Percentiles rank a stretch among this genome's conserved stretches.
phyloP scores from a whole-genome alignment of 2,329 filamentous ascomycete genomes.

The Scorias spongiosa region DNA sequence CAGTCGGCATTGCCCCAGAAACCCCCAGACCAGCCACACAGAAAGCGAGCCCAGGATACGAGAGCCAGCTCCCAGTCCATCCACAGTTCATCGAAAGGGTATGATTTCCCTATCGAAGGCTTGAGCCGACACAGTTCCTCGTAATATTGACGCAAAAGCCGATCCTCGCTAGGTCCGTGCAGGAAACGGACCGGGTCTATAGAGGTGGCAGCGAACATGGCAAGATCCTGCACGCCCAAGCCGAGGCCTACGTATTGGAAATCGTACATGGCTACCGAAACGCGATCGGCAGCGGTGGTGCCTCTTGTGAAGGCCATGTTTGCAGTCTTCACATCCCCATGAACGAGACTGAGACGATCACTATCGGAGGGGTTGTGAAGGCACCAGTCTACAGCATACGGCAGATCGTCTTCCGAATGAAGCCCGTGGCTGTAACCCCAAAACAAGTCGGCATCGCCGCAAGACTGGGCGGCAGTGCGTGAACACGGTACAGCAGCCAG shows the following conservation, averaged over 20 bases:
- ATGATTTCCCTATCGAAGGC: neutral
- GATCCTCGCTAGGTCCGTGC: neutral
- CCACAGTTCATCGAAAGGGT: neutral
- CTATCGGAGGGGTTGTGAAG: neutral
- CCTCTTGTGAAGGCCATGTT: slow-evolving; percentile 44
- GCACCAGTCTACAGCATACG: slow-evolving; percentile 19
- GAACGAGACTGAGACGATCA: slow-evolving; percentile 35
- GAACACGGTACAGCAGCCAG: slow-evolving; percentile 19
- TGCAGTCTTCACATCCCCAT: slow-evolving; percentile 56
- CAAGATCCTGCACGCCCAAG: slow-evolving; percentile 49
- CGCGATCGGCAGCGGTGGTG: slow-evolving; percentile 23
- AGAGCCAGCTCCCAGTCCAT: neutral
- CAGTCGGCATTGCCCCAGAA: neutral
- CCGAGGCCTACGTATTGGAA: slow-evolving; percentile 55
- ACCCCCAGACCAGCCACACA: neutral
- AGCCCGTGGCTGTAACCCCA: slow-evolving; percentile 38
- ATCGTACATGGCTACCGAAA: slow-evolving; percentile 46
- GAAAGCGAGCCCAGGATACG: neutral
- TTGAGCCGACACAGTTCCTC: neutral
- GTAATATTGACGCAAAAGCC: neutral
- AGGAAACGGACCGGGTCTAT: slow-evolving; percentile 18
- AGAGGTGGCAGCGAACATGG: slow-evolving; percentile 53
- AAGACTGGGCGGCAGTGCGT: slow-evolving; percentile 21
- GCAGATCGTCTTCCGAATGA: slow-evolving; percentile 26
- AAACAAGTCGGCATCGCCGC: slow-evolving; percentile 33